phyloP scores from a whole-genome alignment of 495 filamentous ascomycete species.

The Hypomontagnella submonticulosa region DNA sequence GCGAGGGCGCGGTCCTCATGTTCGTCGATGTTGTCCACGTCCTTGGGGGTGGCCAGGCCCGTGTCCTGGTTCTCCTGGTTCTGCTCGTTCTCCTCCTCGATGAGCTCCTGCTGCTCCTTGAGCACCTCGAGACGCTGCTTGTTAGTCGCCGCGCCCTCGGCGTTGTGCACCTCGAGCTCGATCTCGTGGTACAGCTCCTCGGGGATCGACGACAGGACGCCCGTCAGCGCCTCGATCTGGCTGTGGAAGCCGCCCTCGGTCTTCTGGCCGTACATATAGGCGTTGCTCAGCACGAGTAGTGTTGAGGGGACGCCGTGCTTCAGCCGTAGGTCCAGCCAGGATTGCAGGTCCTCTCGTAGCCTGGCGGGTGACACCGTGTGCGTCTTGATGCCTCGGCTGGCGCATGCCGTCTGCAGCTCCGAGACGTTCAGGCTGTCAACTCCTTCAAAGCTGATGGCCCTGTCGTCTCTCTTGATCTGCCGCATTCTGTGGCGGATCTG shows the following conservation, averaged over 20 bases:
- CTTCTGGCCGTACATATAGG: slow-evolving; percentile 93
- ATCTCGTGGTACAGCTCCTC: slow-evolving; percentile 99
- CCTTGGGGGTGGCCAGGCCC: slow-evolving; percentile 76
- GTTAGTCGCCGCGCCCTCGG: slow-evolving; percentile 97
- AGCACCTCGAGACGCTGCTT: slow-evolving; percentile 99
- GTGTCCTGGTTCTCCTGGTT: slow-evolving; percentile 75
- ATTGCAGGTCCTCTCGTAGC: slow-evolving; percentile 89
- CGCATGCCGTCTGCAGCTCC: slow-evolving; percentile 91
- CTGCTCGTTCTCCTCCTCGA: slow-evolving; percentile 96
- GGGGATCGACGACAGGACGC: slow-evolving; percentile 91
- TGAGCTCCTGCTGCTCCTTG: slow-evolving; percentile 98
- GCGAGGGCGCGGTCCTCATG: slow-evolving; percentile 61
- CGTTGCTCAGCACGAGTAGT: slow-evolving; percentile 93
- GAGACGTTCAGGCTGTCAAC: slow-evolving; percentile 92
- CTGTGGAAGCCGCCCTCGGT: slow-evolving; percentile 77
- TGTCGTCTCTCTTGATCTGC: slow-evolving; percentile 98
- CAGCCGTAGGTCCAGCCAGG: slow-evolving; percentile 94
- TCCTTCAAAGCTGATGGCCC: slow-evolving; percentile 93
- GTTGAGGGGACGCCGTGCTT: slow-evolving; percentile 95
- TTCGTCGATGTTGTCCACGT: slow-evolving; percentile 87
- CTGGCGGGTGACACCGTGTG: slow-evolving; percentile 88
- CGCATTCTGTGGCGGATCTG: slow-evolving; percentile 97
- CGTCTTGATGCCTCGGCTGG: slow-evolving; percentile 90
- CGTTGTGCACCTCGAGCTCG: slow-evolving; percentile 96
- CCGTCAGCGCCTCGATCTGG: slow-evolving; percentile 93